Evolutionary conservation across 2,329 filamentous ascomycete species (phyloP), one percentile per base, ranked within the genome.

Genomic region (Dissoconium aciculare): DNA sequence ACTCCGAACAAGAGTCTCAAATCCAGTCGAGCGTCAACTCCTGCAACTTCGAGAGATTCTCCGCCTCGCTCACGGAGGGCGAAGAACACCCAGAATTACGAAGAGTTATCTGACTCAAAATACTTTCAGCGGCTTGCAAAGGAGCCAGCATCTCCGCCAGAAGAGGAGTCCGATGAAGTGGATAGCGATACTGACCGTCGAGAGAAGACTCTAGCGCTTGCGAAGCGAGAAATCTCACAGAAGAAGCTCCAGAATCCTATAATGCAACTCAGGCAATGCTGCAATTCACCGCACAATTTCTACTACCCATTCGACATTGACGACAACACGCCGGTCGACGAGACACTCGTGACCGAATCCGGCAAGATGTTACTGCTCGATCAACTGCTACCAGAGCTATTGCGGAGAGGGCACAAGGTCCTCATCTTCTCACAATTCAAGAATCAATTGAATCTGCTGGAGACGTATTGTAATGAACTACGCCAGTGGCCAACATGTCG

Each of bases 391-490:
- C 79, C 80, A 0, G 66, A 66, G 2, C 66, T 98, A 0, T 77
- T 98, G 35, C 42, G 61, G 0, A 66, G 71, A 1, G 77, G 71
- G 3, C 85, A 94, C 59, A 95, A 95, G 50, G 78, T 95, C 15
- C 69, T 98, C 27, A 83, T 98, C 30, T 98, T 98, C 56, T 91
- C 82, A 0, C 89, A 98, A 50, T 98, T 98, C 60, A 91, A 85
- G 35, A 92, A 78, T 0, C 85, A 93, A 40, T 71, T 98, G 0
- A 84, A 95, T 47, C 78, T 98, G 2, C 63, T 98, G 0, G 74
- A 91, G 39, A 78, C 87, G 33, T 98, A 93, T 58, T 83, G 83
- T 27, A 62, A 59, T 3, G 68, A 74, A n/a, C 66, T 95, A 1
- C 76, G 82, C 5, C 60, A 64, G 1, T 94, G 83, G 82, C 69